A percentile compares a stretch with the other conserved stretches of the same genome.
phyloP scores from a whole-genome alignment of 352 stramenopile genomes.

The Phytophthora macrochlamydospora region DNA sequence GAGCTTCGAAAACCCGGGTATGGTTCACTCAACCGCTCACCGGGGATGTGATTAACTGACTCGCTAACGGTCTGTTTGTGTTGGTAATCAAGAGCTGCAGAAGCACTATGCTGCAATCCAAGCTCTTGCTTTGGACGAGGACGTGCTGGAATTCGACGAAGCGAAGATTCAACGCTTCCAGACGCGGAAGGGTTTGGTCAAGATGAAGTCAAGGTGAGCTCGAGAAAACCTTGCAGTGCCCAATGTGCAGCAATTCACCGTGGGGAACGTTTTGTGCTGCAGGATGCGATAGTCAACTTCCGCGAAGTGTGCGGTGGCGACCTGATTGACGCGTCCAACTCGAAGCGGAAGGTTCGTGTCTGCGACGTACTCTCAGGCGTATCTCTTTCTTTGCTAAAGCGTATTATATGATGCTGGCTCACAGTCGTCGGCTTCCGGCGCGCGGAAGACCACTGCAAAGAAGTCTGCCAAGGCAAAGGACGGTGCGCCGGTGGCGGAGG shows the following conservation, averaged over 20 bases:
- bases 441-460: conserved; percentile 39
- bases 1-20: conserved; percentile 85
- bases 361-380: not conserved
- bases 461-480: conserved; percentile 39
- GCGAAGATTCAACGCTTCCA: conserved; percentile 72
- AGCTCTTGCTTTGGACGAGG: conserved; percentile 74
- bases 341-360: conserved; percentile 60
- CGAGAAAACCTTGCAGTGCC: not conserved
- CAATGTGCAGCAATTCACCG: not conserved
- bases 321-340: conserved; percentile 47
- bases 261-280: not conserved
- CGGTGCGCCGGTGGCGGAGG: conserved; percentile 31
- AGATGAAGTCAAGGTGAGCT: conserved; percentile 65
- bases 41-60: not conserved
- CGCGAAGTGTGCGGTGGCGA: conserved; percentile 55
- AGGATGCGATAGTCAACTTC: conserved; percentile 58
- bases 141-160: conserved; percentile 79
- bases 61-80: not conserved
- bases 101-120: conserved; percentile 87
- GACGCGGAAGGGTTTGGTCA: conserved; percentile 74
- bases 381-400: not conserved
- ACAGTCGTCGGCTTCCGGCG: conserved; percentile 32
- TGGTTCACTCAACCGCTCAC: not conserved
- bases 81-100: conserved; percentile 61
- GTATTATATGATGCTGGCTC: not conserved